Base-by-base conservation (phyloP, 768 basidiomycete genomes). In the Leccinum aurantiacum region DNA sequence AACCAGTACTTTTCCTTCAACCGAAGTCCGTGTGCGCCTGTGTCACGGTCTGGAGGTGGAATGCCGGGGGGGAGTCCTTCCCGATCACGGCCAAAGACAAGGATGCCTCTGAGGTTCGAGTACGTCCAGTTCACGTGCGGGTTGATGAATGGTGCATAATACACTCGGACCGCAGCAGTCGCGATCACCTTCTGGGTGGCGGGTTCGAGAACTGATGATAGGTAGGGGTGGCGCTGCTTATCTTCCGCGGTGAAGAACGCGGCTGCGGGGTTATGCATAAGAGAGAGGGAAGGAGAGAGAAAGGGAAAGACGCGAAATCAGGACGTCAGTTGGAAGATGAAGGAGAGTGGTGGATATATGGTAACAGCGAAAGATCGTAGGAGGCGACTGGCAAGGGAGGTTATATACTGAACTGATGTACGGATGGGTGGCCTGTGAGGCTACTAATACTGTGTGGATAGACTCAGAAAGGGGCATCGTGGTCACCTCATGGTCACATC, bases 71-170 rank as follows among this genome's bases (percentile, higher is more conserved):
- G 71, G 8, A 59, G 55, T 14, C 60, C 65, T 14, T 74, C 70
- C 49, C 69, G 72, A 68, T 72, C 71, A 48, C 69, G 70, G 14
- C 79, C 80, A 60, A 90, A 87, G 25, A 83, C 79, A 31, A 89
- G 75, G 17, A 79, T 82, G 24, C 88, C 88, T 58, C 78, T 78
- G 67, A 88, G 77, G 37, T 82, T 80, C 24, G 86, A 84, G 64
- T 80, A 85, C 9, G 76, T 76, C 88, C 88, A 90, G 52, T 82
- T 80, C 66, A 67, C 73, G 66, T 74, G 79, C 67, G 71, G 71
- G 56, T 67, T 76, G 61, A 68, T 75, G 65, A 85, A 80, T 35
- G 82, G 80, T 4, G 84, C 80, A 69, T 88, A 84, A 68, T 89
- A 88, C 33, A 88, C 77, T 64, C 84, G 81, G 44, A 82, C 86